Evolutionary conservation across 306 rosid genomes (phyloP), one percentile per base, ranked within the genome.

Genomic region (cucumber (Cucumis sativus)): DNA sequence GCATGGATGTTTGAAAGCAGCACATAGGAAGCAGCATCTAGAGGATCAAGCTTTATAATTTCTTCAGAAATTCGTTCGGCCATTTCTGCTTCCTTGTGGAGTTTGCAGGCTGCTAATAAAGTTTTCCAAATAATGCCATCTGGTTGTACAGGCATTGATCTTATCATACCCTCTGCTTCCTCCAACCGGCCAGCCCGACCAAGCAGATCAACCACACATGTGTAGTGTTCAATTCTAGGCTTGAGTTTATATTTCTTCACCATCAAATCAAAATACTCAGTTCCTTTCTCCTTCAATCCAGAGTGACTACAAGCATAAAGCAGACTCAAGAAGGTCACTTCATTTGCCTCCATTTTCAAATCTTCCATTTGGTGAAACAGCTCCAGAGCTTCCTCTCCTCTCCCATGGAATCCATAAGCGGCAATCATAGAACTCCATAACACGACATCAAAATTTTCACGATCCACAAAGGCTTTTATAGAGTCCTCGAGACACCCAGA

Each of bases 391-490:
- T 89, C 85, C 59, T 87, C 91, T 78, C 96, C 97, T 75, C 79
- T 83, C 63, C 99, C 97, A 33, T 95, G 99, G 81, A 90, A 92
- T 75, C 97, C 99, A 72, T 88, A 89, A 45, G 99, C 97, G 74
- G 93, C 83, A 71, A 95, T 92, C 93, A 95, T 88, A 21, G 99
- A 86, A 83, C 90, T 92, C 97, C 97, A 90, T 64, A 82, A 64
- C 13, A 90, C 97, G 75, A 84, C 81, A 87, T 95, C 99, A 18
- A 66, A 80, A 59, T 82, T 84, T 63, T 80, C 80, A 58, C 86
- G 81, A 77, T 92, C 97, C 68, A 13, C 39, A 83, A 92, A 95
- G 78, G 87, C 91, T 79, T 84, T 92, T 49, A 87, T 66, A 49
- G 97, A 87, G 55, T 88, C 98, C 62, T 95, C 92, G 80, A 92